These are phyloP conservation scores for Ilex asprella DNA, from an alignment of 257 asterid genomes.

Conservation along the genomic window DNA sequence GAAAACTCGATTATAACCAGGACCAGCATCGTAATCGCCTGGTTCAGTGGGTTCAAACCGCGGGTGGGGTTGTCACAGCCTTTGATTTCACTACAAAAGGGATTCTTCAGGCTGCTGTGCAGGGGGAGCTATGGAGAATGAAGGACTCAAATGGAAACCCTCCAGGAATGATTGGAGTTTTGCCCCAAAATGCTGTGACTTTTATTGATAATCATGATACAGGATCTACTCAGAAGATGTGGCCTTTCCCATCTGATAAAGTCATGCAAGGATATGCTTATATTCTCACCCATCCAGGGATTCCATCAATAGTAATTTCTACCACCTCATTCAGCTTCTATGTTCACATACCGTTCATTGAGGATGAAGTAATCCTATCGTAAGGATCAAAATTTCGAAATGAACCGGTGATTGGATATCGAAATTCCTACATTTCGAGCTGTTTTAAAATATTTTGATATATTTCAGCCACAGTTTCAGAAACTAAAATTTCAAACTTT, in stretches of 20 bases:
- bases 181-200: constrained; percentile 62
- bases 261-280: constrained; percentile 77
- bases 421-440: too few relatives aligned
- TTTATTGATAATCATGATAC: constrained; percentile 88
- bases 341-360: not conserved
- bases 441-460: too few relatives aligned
- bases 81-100: constrained; percentile 87
- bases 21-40: constrained; percentile 44
- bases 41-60: constrained; percentile 41
- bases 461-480: too few relatives aligned
- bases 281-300: constrained; percentile 85
- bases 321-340: not conserved
- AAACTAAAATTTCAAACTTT: too few relatives aligned
- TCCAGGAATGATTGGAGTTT: constrained; percentile 72
- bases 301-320: constrained; percentile 51
- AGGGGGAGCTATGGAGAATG: constrained; percentile 69
- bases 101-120: constrained; percentile 65
- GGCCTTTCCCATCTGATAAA: constrained; percentile 81
- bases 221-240: constrained; percentile 53
- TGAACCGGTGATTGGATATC: too few relatives aligned
- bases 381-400: not conserved
- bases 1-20: constrained; percentile 46
- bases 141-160: constrained; percentile 56
- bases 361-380: not conserved
- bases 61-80: constrained; percentile 45